Evolutionary conservation across 1,284 basidiomycete species (phyloP).

Genomic region (Ustilago nuda): DNA sequence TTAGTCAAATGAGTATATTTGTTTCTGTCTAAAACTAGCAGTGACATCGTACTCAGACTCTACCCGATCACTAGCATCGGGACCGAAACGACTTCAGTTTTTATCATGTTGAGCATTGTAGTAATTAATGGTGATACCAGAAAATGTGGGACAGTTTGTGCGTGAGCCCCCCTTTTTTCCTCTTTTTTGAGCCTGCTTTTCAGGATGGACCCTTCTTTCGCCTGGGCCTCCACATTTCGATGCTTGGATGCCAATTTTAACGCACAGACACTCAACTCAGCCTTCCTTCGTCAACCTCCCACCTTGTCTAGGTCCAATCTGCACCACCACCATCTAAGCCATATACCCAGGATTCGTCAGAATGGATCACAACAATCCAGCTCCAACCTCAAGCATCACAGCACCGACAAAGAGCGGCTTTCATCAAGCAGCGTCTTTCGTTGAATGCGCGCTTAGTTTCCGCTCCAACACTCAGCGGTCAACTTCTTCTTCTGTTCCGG

Average conservation of each 20-base stretch:
- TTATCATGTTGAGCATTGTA: too few species aligned
- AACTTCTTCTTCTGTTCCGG: conserved; percentile 9
- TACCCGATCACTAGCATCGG: too few species aligned
- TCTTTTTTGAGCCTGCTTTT: not conserved
- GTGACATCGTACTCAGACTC: too few species aligned
- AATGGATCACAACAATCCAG: not conserved
- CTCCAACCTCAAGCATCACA: not conserved
- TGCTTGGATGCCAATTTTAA: not conserved
- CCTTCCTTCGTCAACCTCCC: not conserved
- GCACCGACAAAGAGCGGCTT: conserved; percentile 34
- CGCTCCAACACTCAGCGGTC: conserved; percentile 27
- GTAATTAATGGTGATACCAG: too few species aligned
- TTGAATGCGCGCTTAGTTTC: conserved; percentile 49
- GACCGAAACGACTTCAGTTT: too few species aligned
- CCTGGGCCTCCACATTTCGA: not conserved
- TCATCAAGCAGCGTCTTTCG: conserved; percentile 47
- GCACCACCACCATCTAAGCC: not conserved
- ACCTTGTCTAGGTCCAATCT: not conserved
- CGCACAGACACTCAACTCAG: conserved; percentile 4
- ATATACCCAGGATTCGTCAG: not conserved
- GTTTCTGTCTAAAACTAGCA: too few species aligned
- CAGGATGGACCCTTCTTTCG: not conserved
- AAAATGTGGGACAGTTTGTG: not conserved
- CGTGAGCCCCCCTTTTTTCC: not conserved
- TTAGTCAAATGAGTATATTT: too few species aligned